A percentile compares a stretch with the other conserved stretches of the same genome.
Conservation (phyloP, 2,329 filamentous ascomycete genomes). For the Claviceps monticola region DNA sequence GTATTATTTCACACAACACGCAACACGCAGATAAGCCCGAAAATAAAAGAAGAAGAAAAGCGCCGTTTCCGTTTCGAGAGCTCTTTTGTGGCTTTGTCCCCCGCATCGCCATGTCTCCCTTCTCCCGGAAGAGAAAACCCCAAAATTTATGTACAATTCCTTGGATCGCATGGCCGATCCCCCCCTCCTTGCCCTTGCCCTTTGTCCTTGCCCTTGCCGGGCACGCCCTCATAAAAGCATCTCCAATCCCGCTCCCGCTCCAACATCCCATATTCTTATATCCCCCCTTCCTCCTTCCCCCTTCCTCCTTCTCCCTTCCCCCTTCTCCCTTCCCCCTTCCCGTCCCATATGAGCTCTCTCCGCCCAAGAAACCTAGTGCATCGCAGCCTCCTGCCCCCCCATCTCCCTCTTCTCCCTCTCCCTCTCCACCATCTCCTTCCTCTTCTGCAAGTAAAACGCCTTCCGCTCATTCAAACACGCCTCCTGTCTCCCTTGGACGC, state of each 20-base stretch:
- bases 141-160: neutral
- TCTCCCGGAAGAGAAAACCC: neutral
- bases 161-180: neutral
- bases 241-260: too few species aligned
- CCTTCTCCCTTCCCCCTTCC: too few species aligned
- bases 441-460: constrained; percentile 73
- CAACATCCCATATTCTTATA: neutral
- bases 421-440: constrained; percentile 47
- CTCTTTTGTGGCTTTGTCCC: too few species aligned
- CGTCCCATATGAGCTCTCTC: too few species aligned
- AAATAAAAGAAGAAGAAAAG: neutral
- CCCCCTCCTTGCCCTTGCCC: neutral
- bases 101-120: neutral
- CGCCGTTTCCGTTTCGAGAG: neutral
- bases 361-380: neutral
- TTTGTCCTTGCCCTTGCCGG: constrained; percentile 17
- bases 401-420: constrained; percentile 16
- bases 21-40: too few species aligned
- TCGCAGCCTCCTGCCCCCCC: neutral
- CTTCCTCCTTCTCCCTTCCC: too few species aligned
- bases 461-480: constrained; percentile 66
- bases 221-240: too few species aligned
- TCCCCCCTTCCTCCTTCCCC: too few species aligned
- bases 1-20: neutral
- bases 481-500: constrained; percentile 72